Base-by-base conservation (phyloP, 768 basidiomycete species). In the Boletellus emodensis region DNA sequence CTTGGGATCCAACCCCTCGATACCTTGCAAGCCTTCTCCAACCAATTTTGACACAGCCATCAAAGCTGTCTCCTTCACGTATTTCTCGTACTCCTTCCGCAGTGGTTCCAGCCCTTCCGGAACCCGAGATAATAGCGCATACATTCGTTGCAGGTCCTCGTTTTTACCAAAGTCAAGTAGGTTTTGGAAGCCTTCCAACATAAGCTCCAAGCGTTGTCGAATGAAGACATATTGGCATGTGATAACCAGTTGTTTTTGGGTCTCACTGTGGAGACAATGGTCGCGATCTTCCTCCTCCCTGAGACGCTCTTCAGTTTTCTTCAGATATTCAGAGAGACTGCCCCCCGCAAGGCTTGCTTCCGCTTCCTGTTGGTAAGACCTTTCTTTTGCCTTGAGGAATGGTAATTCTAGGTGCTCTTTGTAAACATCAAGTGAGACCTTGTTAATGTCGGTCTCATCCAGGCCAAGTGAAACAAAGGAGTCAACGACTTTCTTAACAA, bases 201-300 rank as follows among this genome's bases (percentile, higher is more conserved):
- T 87, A 39, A 85, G 70, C 52, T 83, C 79, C 41, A 85, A 75
- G 63, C 95, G 94, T 56, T 87, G 86, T 50, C 87, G 81, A 60
- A 99, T 94, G 56, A 99, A 83, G 24, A 91, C 88, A 54, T 88
- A 82, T 67, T 98, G 95, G 75, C 94, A 97, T 71, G 82, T 86
- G 63, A 70, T 78, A 66, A 89, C 78, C 53, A 90, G 77, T 26
- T 82, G 76, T 67, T 91, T 93, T 62, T 90, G 81, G 17, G 95
- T 96, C 51, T 84, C 84, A 6, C 86, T 85, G 70, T 94, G 87
- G 40, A 99, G 77, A 69, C 96, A 97, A 46, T 90, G 80, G 65
- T 96, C 94, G 22, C 95, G 83, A 63, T 94, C 90, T 68, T 95
- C 92, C 62, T 99, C 95, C 69, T 99, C 94, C 51, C 83, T 81